Conservation (phyloP, 257 asterid species). For the Plantago major region DNA sequence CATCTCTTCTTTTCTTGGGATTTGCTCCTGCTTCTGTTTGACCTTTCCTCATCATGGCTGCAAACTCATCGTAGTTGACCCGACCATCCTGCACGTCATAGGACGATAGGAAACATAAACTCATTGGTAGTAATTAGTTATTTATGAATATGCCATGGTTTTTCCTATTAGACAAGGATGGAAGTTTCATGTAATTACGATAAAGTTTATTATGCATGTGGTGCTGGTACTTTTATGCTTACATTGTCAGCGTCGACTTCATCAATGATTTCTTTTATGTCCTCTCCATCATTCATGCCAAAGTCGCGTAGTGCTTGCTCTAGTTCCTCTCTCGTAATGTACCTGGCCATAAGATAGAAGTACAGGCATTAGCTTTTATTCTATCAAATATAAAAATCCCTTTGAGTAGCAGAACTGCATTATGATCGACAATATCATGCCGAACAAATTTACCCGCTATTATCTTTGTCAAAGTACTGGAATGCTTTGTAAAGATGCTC, state of each 20-base stretch:
- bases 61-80: slow-evolving; percentile 76
- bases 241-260: slow-evolving; percentile 78
- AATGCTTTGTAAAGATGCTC: slow-evolving; percentile 65
- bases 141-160: neutral
- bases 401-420: neutral
- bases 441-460: slow-evolving; percentile 36
- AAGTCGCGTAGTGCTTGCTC: slow-evolving; percentile 77
- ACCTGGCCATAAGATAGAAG: slow-evolving; percentile 29
- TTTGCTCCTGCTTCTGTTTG: slow-evolving; percentile 55
- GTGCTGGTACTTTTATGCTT: slow-evolving; percentile 16
- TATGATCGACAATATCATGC: neutral
- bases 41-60: slow-evolving; percentile 91
- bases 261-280: slow-evolving; percentile 60
- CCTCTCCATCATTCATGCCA: slow-evolving; percentile 66
- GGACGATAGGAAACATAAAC: neutral
- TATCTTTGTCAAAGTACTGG: slow-evolving; percentile 57
- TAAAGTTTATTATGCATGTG: neutral
- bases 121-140: neutral
- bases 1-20: slow-evolving; percentile 66
- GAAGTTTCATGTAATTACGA: neutral
- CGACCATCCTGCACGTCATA: slow-evolving; percentile 59
- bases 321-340: slow-evolving; percentile 69
- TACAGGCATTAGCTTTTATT: neutral
- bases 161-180: neutral
- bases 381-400: neutral